Conservation (phyloP, 768 basidiomycete species). For the Pisolithus tinctorius region DNA sequence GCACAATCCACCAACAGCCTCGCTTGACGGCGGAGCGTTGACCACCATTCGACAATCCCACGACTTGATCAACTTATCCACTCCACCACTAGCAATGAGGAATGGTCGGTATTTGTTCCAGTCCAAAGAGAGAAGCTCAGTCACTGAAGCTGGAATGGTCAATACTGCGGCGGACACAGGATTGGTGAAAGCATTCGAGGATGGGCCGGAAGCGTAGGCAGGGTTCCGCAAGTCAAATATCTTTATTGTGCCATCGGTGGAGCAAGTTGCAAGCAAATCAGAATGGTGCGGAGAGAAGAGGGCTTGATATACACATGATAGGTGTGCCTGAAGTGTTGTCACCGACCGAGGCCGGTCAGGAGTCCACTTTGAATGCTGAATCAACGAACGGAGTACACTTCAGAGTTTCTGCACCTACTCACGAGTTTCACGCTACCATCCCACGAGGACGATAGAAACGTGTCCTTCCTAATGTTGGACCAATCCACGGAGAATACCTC, state of each 20-base stretch:
- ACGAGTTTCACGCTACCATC: conserved; percentile 88
- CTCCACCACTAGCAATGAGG: conserved; percentile 69
- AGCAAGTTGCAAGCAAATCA: conserved; percentile 74
- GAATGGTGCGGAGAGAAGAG: conserved; percentile 91
- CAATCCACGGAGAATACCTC: conserved; percentile 95
- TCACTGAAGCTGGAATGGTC: conserved; percentile 70
- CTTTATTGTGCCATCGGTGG: conserved; percentile 78
- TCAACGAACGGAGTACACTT: background rate
- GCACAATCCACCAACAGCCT: conserved; percentile 63
- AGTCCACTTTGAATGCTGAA: conserved; percentile 59
- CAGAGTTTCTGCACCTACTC: conserved; percentile 23
- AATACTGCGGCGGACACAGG: conserved; percentile 66
- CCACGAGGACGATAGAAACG: conserved; percentile 86
- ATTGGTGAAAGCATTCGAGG: conserved; percentile 52
- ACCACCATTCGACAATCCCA: conserved; percentile 90
- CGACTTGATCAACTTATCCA: conserved; percentile 68
- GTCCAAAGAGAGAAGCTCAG: conserved; percentile 76
- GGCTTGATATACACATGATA: conserved; percentile 82
- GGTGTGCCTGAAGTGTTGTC: conserved; percentile 76
- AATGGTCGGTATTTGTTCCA: conserved; percentile 92
- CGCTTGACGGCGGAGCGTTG: conserved; percentile 36
- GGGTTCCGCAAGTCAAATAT: conserved; percentile 74
- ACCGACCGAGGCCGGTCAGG: conserved; percentile 77
- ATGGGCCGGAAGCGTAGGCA: conserved; percentile 46
- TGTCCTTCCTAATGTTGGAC: conserved; percentile 89